Percentiles rank a stretch among this genome's conserved stretches.
phyloP scores from a whole-genome alignment of 2,329 filamentous ascomycete genomes.

The Myriosclerotinia duriaeana region DNA sequence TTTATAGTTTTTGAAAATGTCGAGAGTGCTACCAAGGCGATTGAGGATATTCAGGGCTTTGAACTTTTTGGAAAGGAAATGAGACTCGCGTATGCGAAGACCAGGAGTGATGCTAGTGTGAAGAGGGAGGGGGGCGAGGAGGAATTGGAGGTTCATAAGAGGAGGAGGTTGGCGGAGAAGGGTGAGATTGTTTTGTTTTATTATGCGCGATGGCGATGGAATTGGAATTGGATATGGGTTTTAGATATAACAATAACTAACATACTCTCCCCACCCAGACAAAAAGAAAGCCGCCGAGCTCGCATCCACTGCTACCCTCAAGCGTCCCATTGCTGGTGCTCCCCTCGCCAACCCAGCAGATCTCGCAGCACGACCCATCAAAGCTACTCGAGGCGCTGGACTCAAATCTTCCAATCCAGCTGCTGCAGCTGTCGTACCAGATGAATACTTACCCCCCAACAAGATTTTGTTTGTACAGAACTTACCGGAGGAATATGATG shows the following conservation, averaged over 20 bases:
- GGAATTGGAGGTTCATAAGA: constrained; percentile 86
- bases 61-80: constrained; percentile 91
- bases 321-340: constrained; percentile 57
- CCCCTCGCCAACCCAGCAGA: constrained; percentile 42
- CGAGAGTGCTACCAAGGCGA: constrained; percentile 76
- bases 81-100: constrained; percentile 77
- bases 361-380: constrained; percentile 59
- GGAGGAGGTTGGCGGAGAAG: constrained; percentile 81
- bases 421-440: constrained; percentile 75
- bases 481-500: constrained; percentile 80
- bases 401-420: constrained; percentile 73
- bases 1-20: constrained; percentile 86
- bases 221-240: neutral
- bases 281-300: constrained; percentile 76
- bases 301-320: constrained; percentile 61
- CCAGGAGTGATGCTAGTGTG: constrained; percentile 84
- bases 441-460: constrained; percentile 96
- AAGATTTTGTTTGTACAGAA: constrained; percentile 96
- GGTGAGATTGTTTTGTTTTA: constrained; percentile 52
- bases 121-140: constrained; percentile 69
- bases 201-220: neutral
- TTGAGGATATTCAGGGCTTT: constrained; percentile 89
- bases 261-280: constrained; percentile 43
- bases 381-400: constrained; percentile 68
- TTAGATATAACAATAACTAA: neutral